phyloP scores from a whole-genome alignment of 2,329 filamentous ascomycete species.

The Hypoxylon sp. region DNA sequence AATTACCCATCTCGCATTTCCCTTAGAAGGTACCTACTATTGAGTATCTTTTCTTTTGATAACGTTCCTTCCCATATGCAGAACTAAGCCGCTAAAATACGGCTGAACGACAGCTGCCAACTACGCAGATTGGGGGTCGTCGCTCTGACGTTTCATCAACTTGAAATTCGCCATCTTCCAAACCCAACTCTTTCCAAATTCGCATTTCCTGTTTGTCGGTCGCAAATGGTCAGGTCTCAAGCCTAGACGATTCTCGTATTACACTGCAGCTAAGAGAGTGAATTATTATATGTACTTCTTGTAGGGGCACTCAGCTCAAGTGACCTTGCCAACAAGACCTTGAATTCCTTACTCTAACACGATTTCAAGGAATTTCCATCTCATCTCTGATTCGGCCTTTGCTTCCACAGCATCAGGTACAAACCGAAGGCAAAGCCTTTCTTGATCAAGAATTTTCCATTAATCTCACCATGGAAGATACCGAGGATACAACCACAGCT shows the following conservation, averaged over 20 bases:
- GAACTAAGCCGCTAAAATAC: background rate
- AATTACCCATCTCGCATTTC: background rate
- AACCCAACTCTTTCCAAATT: slow-evolving; percentile 6
- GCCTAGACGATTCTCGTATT: background rate
- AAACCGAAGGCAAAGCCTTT: background rate
- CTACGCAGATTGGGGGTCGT: background rate
- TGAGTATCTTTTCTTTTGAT: background rate
- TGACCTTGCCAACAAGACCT: slow-evolving; percentile 13
- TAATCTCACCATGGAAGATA: slow-evolving; percentile 45
- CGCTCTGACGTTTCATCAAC: background rate
- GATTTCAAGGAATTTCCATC: slow-evolving; percentile 1
- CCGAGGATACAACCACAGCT: slow-evolving; percentile 61
- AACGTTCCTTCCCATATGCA: background rate
- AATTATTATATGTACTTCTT: background rate
- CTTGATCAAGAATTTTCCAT: background rate
- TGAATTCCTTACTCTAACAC: slow-evolving; percentile 3
- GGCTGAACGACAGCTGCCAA: background rate
- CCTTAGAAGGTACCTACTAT: no score
- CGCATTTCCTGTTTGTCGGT: background rate
- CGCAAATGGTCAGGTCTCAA: no score
- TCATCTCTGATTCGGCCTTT: slow-evolving; percentile 2
- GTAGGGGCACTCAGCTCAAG: slow-evolving; percentile 3
- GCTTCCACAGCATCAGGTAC: background rate
- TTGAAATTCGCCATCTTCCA: background rate
- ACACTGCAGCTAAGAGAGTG: background rate